Conservation (phyloP, 139 green algal species). For the Zygnema circumcarinatum region DNA sequence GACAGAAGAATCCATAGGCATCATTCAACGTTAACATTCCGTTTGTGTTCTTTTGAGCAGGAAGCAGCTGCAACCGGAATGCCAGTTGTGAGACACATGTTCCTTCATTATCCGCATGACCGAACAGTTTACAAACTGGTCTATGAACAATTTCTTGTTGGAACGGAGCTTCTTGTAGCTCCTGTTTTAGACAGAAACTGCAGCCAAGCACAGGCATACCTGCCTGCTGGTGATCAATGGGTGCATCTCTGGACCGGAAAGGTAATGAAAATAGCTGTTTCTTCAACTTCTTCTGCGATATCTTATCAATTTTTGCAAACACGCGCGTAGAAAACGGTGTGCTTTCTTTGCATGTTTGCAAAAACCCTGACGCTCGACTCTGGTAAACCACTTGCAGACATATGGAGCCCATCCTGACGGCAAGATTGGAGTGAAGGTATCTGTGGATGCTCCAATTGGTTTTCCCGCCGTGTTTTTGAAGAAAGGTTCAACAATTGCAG, state of each 20-base stretch:
- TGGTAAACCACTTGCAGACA: conserved; percentile 4
- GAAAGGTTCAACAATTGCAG: background rate
- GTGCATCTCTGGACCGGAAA: conserved; percentile 40
- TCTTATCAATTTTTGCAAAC: background rate
- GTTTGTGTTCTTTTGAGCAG: no score
- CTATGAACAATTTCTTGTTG: conserved; percentile 61
- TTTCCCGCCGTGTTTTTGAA: conserved; percentile 23
- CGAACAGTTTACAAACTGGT: conserved; percentile 10
- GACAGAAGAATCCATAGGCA: no score
- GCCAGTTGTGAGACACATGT: conserved; percentile 55
- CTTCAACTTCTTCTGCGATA: conserved; percentile 5
- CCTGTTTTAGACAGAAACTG: conserved; percentile 53
- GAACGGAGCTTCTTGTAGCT: conserved; percentile 57
- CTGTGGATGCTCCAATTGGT: conserved; percentile 11
- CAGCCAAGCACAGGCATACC: conserved; percentile 1
- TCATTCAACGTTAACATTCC: no score
- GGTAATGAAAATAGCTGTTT: background rate
- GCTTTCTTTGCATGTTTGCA: no score
- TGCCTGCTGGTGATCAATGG: conserved; percentile 31
- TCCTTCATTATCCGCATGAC: conserved; percentile 63
- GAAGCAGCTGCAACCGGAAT: conserved; percentile 45
- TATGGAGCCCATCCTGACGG: background rate
- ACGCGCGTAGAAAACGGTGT: background rate
- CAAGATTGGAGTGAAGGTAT: background rate
- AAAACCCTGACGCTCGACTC: no score